Evolutionary conservation across 371 early-diverging fungal genomes (phyloP).

Genomic region (Mortierella sp.): DNA sequence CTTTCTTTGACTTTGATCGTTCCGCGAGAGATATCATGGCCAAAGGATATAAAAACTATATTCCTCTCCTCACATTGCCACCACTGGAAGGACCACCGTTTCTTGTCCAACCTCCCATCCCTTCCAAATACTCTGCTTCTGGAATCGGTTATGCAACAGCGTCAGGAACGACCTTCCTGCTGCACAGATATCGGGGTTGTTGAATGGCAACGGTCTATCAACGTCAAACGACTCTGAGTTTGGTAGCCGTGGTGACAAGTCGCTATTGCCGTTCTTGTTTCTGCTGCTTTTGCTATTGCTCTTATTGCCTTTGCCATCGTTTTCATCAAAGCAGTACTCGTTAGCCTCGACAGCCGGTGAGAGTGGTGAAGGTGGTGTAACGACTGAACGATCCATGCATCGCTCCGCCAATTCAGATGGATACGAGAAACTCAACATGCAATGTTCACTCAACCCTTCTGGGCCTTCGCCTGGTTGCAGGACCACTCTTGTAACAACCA

Average conservation of each 20-base stretch:
- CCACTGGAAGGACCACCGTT: constrained; percentile 32
- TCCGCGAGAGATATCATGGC: too few relatives aligned
- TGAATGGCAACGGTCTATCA: constrained; percentile 36
- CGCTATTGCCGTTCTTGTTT: neutral
- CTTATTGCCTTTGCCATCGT: neutral
- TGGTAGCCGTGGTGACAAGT: constrained; percentile 19
- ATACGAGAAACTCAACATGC: constrained; percentile 39
- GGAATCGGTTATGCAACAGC: constrained; percentile 42
- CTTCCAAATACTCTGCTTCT: constrained; percentile 43
- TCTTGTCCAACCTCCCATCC: constrained; percentile 49
- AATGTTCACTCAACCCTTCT: constrained; percentile 27
- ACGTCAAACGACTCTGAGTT: constrained; percentile 26
- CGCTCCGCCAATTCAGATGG: constrained; percentile 40
- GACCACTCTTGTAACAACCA: constrained; percentile 38
- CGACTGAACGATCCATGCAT: constrained; percentile 7
- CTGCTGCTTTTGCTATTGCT: neutral
- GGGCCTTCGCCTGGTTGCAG: constrained; percentile 26
- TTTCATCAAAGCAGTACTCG: constrained; percentile 10
- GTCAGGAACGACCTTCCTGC: constrained; percentile 44
- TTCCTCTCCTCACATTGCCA: constrained; percentile 25
- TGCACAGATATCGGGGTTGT: constrained; percentile 39
- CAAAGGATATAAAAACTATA: too few relatives aligned
- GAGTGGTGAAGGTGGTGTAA: constrained; percentile 24
- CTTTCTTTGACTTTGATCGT: too few relatives aligned
- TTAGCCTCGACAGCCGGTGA: constrained; percentile 16